phyloP scores from a whole-genome alignment of 2,329 filamentous ascomycete species.

The Paecilomyces sp. region DNA sequence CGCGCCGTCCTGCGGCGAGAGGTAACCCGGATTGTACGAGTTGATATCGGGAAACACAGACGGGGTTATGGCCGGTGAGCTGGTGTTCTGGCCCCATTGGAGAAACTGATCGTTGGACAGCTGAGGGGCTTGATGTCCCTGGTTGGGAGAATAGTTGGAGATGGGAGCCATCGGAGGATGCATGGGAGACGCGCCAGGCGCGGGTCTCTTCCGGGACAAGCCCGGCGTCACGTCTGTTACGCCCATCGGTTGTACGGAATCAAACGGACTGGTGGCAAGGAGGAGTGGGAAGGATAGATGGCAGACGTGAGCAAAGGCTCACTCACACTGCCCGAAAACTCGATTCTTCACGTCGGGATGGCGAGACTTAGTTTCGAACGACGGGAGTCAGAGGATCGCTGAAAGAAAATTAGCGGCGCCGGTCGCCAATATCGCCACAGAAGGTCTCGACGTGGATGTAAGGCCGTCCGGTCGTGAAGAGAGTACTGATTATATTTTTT shows the following conservation, averaged over 20 bases:
- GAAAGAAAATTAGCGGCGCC: neutral
- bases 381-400: neutral
- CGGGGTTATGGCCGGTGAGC: constrained; percentile 20
- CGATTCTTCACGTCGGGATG: neutral
- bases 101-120: constrained; percentile 47
- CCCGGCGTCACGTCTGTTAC: constrained; percentile 32
- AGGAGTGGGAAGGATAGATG: constrained; percentile 6
- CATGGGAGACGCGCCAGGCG: constrained; percentile 62
- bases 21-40: constrained; percentile 19
- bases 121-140: constrained; percentile 24
- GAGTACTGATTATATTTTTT: no score
- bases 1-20: constrained; percentile 42
- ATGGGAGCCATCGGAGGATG: constrained; percentile 49
- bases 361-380: neutral
- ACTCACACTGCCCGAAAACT: neutral
- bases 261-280: neutral
- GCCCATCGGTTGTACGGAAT: neutral
- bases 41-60: constrained; percentile 35
- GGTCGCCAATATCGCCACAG: no score
- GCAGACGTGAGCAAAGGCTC: neutral
- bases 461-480: neutral
- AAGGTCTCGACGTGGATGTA: neutral
- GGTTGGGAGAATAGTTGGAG: constrained; percentile 38
- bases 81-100: constrained; percentile 46
- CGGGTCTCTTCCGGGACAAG: constrained; percentile 61